Percentiles rank a stretch among this genome's conserved stretches.
Evolutionary conservation across 2,329 filamentous ascomycete genomes (phyloP).

Genomic region (Neopestalotiopsis clavispora): DNA sequence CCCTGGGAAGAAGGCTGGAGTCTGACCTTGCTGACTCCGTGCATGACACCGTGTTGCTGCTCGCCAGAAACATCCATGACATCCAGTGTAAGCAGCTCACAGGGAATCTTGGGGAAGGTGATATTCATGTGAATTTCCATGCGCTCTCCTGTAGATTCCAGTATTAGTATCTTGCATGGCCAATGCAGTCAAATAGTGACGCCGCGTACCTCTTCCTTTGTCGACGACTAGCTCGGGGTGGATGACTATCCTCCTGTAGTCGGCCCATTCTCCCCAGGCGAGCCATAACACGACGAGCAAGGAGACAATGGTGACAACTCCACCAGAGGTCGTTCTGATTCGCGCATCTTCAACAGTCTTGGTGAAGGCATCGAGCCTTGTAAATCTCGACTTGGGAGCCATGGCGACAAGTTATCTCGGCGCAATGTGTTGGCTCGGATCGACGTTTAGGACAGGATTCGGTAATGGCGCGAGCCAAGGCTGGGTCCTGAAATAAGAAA

Average conservation of each 20-base stretch:
- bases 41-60: conserved; percentile 91
- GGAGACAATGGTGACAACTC: conserved; percentile 91
- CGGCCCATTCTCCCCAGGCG: conserved; percentile 93
- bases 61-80: conserved; percentile 99
- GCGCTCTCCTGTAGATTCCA: conserved; percentile 72
- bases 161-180: conserved; percentile 27
- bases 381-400: conserved; percentile 92
- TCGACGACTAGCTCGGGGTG: conserved; percentile 95
- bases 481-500: conserved; percentile 7
- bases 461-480: conserved; percentile 9
- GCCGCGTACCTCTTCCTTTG: conserved; percentile 80
- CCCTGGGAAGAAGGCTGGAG: conserved; percentile 75
- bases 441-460: neutral
- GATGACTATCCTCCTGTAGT: conserved; percentile 85
- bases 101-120: conserved; percentile 91
- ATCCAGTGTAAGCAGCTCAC: conserved; percentile 93
- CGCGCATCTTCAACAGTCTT: conserved; percentile 99
- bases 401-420: conserved; percentile 51
- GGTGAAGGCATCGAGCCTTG: conserved; percentile 95
- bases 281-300: conserved; percentile 87
- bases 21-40: conserved; percentile 91
- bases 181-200: neutral
- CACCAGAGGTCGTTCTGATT: conserved; percentile 92
- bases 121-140: conserved; percentile 99
- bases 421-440: neutral